phyloP scores from a whole-genome alignment of 208 protist species.

The Crithidia brevicula region DNA sequence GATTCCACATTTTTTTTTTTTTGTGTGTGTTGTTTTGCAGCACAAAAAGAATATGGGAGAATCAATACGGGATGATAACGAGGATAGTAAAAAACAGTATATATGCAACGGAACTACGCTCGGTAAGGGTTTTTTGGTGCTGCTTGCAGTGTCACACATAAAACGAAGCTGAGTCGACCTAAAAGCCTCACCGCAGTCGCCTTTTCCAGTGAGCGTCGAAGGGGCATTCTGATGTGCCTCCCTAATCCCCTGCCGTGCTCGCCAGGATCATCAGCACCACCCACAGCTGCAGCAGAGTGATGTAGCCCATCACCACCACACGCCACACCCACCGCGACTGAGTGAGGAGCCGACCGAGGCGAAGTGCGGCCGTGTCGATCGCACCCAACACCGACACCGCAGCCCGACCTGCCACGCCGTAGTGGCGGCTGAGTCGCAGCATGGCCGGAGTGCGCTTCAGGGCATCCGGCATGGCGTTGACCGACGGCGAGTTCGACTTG shows the following conservation, averaged over 20 bases:
- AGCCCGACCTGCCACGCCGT: slow-evolving; percentile 14
- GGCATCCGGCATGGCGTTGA: neutral
- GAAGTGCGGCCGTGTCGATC: slow-evolving; percentile 41
- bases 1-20: too few species aligned
- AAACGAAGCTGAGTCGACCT: too few species aligned
- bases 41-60: neutral
- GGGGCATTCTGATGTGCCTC: neutral
- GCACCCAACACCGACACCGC: slow-evolving; percentile 11
- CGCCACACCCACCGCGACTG: slow-evolving; percentile 41
- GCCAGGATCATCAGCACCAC: slow-evolving; percentile 33
- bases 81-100: slow-evolving; percentile 1
- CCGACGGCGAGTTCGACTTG: neutral
- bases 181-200: too few species aligned
- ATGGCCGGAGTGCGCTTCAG: slow-evolving; percentile 25
- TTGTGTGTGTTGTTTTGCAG: too few species aligned
- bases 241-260: slow-evolving; percentile 17
- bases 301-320: slow-evolving; percentile 46
- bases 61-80: neutral
- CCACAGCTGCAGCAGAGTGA: slow-evolving; percentile 61
- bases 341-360: slow-evolving; percentile 34
- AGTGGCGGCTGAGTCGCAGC: slow-evolving; percentile 23
- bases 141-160: too few species aligned
- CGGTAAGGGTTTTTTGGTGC: too few species aligned
- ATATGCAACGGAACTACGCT: too few species aligned
- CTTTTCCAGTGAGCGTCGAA: too few species aligned